Base-by-base conservation (phyloP, 164 flowering plant species). In the Vitis vinifera region DNA sequence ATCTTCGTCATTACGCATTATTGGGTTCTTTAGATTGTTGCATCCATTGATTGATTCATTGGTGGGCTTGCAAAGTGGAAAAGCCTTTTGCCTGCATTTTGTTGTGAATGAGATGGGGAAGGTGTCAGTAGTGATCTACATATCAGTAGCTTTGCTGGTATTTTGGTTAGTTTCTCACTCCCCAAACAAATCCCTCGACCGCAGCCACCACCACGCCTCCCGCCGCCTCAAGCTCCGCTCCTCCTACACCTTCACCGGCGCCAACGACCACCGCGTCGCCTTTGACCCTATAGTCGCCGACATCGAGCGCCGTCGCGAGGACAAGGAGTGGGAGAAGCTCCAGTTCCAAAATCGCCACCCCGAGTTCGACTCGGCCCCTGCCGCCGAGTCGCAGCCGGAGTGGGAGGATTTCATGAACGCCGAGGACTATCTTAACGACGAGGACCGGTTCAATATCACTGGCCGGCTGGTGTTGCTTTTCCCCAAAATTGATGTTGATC, bases 351-450 rank as follows among this genome's bases (percentile, higher is more conserved):
- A 82, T 14, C 7, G 70, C 19, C 82, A 83, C n/a, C 81, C 77
- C 16, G 76, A 77, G 55, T 23, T 68, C 8, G 77, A 78, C 23
- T 27, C 78, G 57, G 85, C 87, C n/a, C 83, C 83, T 0, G 88
- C 67, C 5, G 78, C 65, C 1, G 90, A 90, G 77, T 51, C 87
- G 8, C 94, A 91, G 85, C 97, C 96, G 23, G 98, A 93, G 80
- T 93, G 98, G 99, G 97, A 90, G 77, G 97, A 93, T 60, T 91
- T 88, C 72, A 84, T 88, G 87, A 72, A 91, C 53, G 99, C 92
- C 15, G 99, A 94, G 79, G 99, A 94, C 75, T 94, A 87, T 59
- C 37, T 94, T 74, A 95, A 95, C 66, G 97, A 89, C 65, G 93
- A 91, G 79, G 91, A 89, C 16, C 79, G 76, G 76, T 95, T 93